Conservation (phyloP, 305 asterid genomes). For the Petunia hybrid region DNA sequence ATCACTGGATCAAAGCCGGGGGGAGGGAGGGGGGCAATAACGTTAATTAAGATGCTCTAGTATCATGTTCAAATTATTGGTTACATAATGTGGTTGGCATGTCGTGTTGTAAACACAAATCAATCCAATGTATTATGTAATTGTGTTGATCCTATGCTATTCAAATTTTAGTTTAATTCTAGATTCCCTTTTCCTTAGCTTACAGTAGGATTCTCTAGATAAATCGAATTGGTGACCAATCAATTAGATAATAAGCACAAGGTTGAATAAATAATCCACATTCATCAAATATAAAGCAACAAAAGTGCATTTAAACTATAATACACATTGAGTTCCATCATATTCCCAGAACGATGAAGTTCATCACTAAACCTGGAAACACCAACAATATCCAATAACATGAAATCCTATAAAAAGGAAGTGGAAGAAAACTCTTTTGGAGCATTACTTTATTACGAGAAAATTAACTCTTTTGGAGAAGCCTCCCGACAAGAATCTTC, state of each 20-base stretch:
- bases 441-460: too few species aligned
- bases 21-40: background rate
- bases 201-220: background rate
- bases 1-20: too few species aligned
- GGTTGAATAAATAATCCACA: slow-evolving; percentile 13
- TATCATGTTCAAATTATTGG: background rate
- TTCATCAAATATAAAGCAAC: background rate
- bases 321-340: background rate
- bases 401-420: background rate
- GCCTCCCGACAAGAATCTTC: background rate
- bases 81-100: background rate
- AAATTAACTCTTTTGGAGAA: background rate
- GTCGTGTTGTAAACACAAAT: background rate
- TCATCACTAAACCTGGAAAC: background rate
- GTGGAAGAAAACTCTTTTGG: background rate
- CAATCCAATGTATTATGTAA: background rate
- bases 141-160: background rate
- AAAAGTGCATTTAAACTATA: background rate
- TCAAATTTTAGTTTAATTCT: background rate
- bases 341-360: background rate
- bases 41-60: background rate
- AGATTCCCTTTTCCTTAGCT: background rate
- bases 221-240: background rate
- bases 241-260: slow-evolving; percentile 1
- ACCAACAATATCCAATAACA: background rate